A percentile compares a stretch with the other conserved stretches of the same genome.
These are phyloP conservation scores for Suillus spraguei DNA, from an alignment of 768 basidiomycete genomes.

Conservation along the genomic window DNA sequence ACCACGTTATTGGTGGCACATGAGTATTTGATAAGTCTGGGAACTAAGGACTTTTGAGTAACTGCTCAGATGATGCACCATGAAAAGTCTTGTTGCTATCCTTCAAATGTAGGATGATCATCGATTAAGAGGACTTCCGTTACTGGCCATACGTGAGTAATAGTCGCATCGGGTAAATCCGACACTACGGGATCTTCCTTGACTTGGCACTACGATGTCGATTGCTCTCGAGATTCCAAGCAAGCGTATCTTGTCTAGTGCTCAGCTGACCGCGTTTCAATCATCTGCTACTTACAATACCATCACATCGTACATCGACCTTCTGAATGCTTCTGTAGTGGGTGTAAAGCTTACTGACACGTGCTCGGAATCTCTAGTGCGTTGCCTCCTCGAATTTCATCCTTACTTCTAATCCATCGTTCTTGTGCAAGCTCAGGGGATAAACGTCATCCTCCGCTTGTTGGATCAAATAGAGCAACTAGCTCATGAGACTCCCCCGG, in stretches of 20 bases:
- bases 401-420: conserved; percentile 10
- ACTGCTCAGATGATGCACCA: not conserved
- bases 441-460: conserved; percentile 60
- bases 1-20: not conserved
- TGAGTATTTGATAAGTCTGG: not conserved
- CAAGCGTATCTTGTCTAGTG: conserved; percentile 76
- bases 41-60: not conserved
- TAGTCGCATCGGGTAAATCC: not conserved
- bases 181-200: conserved; percentile 1
- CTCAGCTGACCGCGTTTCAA: conserved; percentile 84
- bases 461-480: conserved; percentile 69
- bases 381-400: conserved; percentile 27
- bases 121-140: too few relatives aligned
- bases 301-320: conserved; percentile 70
- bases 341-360: conserved; percentile 76
- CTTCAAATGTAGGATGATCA: not conserved
- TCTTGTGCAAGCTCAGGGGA: conserved; percentile 48
- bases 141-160: too few relatives aligned
- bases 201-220: conserved; percentile 18
- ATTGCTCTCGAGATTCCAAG: conserved; percentile 52
- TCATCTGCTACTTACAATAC: conserved; percentile 66
- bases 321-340: conserved; percentile 73
- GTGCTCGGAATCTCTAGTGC: conserved; percentile 59
- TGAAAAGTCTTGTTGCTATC: not conserved
- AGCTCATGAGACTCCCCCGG: conserved; percentile 74